A percentile compares a stretch with the other conserved stretches of the same genome.
Evolutionary conservation across 208 protist genomes (phyloP).

Genomic region (Leishmania arabica): DNA sequence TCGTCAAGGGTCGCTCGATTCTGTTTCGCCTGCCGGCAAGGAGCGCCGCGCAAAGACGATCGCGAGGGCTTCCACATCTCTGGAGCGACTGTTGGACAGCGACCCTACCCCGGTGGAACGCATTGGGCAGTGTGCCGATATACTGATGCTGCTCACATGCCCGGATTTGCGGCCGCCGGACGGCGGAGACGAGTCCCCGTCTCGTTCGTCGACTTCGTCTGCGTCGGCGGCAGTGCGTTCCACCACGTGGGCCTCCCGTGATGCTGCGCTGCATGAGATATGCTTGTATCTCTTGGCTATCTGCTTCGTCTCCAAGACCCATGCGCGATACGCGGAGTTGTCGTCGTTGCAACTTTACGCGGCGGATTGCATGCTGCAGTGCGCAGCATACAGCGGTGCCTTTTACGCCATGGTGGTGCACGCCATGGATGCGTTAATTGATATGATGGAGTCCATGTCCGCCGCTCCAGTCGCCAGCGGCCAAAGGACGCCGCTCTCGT

Average conservation of each 20-base stretch:
- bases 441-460: constrained; percentile 21
- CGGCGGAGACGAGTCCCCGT: constrained; percentile 30
- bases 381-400: constrained; percentile 59
- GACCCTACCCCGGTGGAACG: constrained; percentile 39
- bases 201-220: constrained; percentile 35
- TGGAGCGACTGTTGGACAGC: constrained; percentile 22
- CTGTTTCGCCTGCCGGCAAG: background rate
- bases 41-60: background rate
- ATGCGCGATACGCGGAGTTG: constrained; percentile 31
- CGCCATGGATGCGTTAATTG: constrained; percentile 33
- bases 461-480: background rate
- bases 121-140: constrained; percentile 74
- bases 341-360: constrained; percentile 54
- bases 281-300: constrained; percentile 52
- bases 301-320: constrained; percentile 28
- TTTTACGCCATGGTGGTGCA: constrained; percentile 74
- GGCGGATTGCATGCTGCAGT: constrained; percentile 71
- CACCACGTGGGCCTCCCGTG: constrained; percentile 66
- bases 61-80: background rate
- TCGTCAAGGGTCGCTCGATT: background rate
- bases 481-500: background rate
- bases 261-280: constrained; percentile 50
- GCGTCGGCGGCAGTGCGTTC: constrained; percentile 46
- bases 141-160: constrained; percentile 70
- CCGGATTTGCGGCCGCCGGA: constrained; percentile 57